Evolutionary conservation across 2,329 filamentous ascomycete species (phyloP), one percentile per base, ranked within the genome.

Genomic region (Hymenoscyphus linearis): DNA sequence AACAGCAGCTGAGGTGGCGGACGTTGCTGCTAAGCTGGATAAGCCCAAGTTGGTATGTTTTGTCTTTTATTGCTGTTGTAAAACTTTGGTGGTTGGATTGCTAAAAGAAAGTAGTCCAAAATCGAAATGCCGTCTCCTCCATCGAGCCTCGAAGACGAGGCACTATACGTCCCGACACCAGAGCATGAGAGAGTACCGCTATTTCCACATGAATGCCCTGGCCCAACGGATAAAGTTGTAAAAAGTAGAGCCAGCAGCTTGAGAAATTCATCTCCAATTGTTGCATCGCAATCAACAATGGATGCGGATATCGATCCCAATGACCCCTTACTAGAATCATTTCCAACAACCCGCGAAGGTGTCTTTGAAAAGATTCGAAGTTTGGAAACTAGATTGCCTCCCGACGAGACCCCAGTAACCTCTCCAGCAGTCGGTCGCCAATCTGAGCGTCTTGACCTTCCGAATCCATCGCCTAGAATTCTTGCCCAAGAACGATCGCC

Each of bases 1-100:
- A 4, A 77, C 75, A 6, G 77, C 78, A 5, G 77, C 76, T 2
- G 79, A 81, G 65, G 76, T 78, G 31, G 76, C 76, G 27, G 74
- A 79, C 60, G 74, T 73, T 31, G 77, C 79, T 13, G 70, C 75
- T 59, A 68, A 66, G 9, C 64, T 78, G 12, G 77, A 79, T 60
- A 47, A 59, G 10, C 63, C 69, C 22, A 60, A 59, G 9, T 26
- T 47, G 52, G 62, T 65, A 64, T 34, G 64, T 60, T 12, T 31
- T n/a, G 18, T 18, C 22, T 14, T 4, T 26, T 35, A 13, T 18
- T 22, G 7, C 16, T n/a, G 14, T 2, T 36, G 40, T 37, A n/a
- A 4, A 58, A n/a, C 35, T 12, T 55, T n/a, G 14, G 34, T 37
- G 12, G 27, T 5, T 18, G 13, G 5, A 18, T 36, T 55, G 40